These are phyloP conservation scores for Ganoderma lucidum DNA, from an alignment of 1,284 basidiomycete species.

Conservation along the genomic window DNA sequence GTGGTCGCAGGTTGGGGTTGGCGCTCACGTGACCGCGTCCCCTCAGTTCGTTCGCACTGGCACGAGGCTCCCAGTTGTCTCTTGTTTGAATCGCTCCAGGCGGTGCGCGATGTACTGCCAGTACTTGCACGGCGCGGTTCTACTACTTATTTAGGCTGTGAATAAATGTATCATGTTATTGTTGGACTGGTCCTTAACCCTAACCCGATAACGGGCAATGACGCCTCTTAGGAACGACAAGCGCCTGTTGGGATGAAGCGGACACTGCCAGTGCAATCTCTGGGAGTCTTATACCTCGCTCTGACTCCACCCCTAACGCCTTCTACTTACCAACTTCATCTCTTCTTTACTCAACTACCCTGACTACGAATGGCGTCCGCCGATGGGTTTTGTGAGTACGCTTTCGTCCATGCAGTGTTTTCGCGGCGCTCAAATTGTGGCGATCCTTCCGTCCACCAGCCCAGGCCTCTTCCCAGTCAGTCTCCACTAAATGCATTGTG, in stretches of 20 bases:
- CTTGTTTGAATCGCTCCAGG: no score
- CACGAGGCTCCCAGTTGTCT: no score
- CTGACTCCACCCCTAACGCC: neutral
- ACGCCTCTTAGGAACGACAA: neutral
- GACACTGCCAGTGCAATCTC: neutral
- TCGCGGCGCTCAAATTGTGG: constrained; percentile 4
- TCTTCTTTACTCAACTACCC: no score
- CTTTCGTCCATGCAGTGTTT: neutral
- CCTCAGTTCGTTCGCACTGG: no score
- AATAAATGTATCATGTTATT: no score
- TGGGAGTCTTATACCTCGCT: neutral
- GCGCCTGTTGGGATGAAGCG: neutral
- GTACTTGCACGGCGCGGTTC: no score
- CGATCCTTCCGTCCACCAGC: constrained; percentile 2
- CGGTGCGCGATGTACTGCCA: no score
- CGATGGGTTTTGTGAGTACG: neutral
- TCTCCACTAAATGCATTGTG: neutral
- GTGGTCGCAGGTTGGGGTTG: no score
- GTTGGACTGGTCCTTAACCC: neutral
- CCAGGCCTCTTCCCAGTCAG: constrained; percentile 17
- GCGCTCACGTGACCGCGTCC: no score
- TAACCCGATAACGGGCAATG: neutral
- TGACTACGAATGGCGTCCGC: neutral
- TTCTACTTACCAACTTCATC: neutral
- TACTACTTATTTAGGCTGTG: no score